phyloP scores from a whole-genome alignment of 352 stramenopile genomes.

The Aphanomyces stellatus region DNA sequence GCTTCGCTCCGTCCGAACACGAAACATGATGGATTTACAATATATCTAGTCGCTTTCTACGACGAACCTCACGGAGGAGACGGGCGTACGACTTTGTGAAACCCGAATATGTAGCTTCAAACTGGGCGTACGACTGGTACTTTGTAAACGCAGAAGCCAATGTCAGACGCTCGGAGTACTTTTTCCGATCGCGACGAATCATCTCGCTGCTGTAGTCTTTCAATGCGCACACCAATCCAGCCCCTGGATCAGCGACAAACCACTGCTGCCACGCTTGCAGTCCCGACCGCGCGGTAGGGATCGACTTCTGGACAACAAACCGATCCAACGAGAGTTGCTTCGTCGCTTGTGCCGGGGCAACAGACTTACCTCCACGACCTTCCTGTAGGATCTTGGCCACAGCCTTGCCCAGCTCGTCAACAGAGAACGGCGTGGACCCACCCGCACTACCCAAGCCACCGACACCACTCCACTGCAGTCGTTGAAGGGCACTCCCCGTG shows the following conservation, averaged over 20 bases:
- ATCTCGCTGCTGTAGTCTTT: constrained; percentile 10
- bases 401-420: background rate
- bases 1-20: background rate
- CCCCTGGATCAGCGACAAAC: constrained; percentile 1
- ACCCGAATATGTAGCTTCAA: background rate
- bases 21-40: background rate
- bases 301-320: background rate
- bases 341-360: background rate
- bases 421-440: background rate
- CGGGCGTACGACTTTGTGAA: background rate
- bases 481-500: too few species aligned
- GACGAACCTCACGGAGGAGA: background rate
- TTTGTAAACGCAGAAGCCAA: background rate
- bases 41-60: background rate
- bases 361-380: background rate
- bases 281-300: background rate
- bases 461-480: background rate
- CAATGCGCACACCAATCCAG: background rate
- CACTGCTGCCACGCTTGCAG: background rate
- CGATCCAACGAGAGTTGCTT: background rate
- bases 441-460: background rate
- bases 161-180: constrained; percentile 1
- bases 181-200: constrained; percentile 4
- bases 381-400: background rate
- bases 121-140: background rate